Evolutionary conservation across 805 yeast species (phyloP).

Genomic region (Schwanniomyces sp.): DNA sequence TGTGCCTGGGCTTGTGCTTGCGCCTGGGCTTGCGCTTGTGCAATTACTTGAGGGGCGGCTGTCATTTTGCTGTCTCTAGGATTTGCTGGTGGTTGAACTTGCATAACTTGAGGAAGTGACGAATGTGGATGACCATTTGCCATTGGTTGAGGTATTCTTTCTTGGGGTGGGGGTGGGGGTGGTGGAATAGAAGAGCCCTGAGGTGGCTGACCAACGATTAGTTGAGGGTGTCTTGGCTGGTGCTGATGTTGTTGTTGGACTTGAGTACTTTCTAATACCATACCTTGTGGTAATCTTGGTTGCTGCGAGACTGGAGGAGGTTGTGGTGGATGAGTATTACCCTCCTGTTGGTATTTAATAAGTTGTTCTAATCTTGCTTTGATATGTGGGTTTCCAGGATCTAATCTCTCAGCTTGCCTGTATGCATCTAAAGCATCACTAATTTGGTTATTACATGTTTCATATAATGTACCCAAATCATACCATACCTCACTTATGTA

Average conservation of each 20-base stretch:
- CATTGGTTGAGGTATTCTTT: constrained; percentile 1
- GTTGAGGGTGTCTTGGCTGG: constrained; percentile 8
- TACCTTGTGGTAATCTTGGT: constrained; percentile 60
- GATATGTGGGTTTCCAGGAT: constrained; percentile 92
- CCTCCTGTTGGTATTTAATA: constrained; percentile 68
- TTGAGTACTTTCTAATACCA: constrained; percentile 53
- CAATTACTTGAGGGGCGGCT: constrained; percentile 5
- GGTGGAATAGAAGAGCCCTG: constrained; percentile 13
- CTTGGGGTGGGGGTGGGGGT: constrained; percentile 8
- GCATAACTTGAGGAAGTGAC: constrained; percentile 10
- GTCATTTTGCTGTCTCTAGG: constrained; percentile 5
- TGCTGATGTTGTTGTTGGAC: constrained; percentile 20
- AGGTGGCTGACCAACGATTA: constrained; percentile 6
- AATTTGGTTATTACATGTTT: constrained; percentile 94
- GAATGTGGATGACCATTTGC: constrained; percentile 4
- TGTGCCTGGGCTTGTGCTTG: constrained; percentile 7
- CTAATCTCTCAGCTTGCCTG: constrained; percentile 92
- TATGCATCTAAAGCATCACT: constrained; percentile 96
- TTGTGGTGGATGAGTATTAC: constrained; percentile 60
- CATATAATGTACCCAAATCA: constrained; percentile 94
- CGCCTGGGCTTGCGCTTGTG: constrained; percentile 1
- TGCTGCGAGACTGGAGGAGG: constrained; percentile 70
- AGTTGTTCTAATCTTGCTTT: constrained; percentile 89
- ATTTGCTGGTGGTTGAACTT: constrained; percentile 12
- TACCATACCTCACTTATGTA: constrained; percentile 98